phyloP scores from a whole-genome alignment of 2,329 filamentous ascomycete species.

The Colletotrichum spaethianum region DNA sequence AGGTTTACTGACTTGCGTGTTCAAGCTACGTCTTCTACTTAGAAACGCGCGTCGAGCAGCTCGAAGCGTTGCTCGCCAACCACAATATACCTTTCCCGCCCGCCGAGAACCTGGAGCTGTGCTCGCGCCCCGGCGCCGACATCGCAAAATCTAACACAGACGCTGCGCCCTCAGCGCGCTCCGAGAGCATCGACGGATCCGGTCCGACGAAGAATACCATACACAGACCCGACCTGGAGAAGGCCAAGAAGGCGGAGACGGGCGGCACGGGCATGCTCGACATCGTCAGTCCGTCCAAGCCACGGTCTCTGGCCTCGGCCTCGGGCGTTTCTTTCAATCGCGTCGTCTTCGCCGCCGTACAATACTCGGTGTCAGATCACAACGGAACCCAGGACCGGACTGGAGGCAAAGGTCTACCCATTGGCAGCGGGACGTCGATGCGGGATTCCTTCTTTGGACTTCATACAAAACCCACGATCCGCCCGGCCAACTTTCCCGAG shows the following conservation, averaged over 20 bases:
- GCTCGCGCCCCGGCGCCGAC: slow-evolving; percentile 63
- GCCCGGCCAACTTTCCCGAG: slow-evolving; percentile 87
- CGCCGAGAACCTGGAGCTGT: slow-evolving; percentile 77
- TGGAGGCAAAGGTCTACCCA: slow-evolving; percentile 59
- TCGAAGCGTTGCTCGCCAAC: slow-evolving; percentile 81
- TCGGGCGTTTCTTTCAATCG: slow-evolving; percentile 95
- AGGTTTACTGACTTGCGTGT: slow-evolving; percentile 17
- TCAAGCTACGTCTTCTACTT: slow-evolving; percentile 93
- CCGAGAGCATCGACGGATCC: slow-evolving; percentile 49
- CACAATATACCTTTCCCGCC: slow-evolving; percentile 81
- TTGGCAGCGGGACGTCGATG: slow-evolving; percentile 81
- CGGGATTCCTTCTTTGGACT: slow-evolving; percentile 97
- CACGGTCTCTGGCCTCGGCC: slow-evolving; percentile 85
- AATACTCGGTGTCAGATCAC: slow-evolving; percentile 75
- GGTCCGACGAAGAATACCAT: slow-evolving; percentile 58
- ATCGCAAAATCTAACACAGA: slow-evolving; percentile 51
- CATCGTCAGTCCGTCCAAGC: slow-evolving; percentile 83
- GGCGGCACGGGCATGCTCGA: slow-evolving; percentile 73
- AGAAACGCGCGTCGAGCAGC: slow-evolving; percentile 86
- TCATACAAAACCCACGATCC: slow-evolving; percentile 90
- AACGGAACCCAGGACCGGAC: slow-evolving; percentile 65
- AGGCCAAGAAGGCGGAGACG: slow-evolving; percentile 51
- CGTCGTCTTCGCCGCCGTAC: slow-evolving; percentile 94
- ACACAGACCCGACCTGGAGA: slow-evolving; percentile 42
- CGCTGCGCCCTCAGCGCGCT: slow-evolving; percentile 51